phyloP scores from a whole-genome alignment of 805 yeast genomes.

The Nakazawaea wickerhamii region DNA sequence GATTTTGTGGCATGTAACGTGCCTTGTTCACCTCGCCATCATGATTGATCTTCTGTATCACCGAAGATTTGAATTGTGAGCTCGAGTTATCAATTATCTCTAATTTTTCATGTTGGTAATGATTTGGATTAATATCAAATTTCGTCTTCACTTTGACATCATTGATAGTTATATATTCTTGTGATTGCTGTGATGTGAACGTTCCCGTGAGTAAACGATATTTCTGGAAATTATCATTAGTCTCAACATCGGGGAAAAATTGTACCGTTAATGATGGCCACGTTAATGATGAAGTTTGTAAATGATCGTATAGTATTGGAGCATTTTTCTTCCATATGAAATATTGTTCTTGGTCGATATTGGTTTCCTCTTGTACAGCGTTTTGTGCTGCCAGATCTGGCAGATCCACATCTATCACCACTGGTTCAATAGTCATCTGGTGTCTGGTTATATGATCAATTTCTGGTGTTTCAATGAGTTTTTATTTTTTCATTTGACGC shows the following conservation, averaged over 20 bases:
- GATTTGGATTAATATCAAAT: constrained; percentile 22
- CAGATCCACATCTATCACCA: constrained; percentile 4
- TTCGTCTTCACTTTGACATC: constrained; percentile 24
- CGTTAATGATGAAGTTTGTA: constrained; percentile 46
- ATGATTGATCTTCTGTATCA: constrained; percentile 59
- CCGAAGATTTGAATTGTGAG: constrained; percentile 30
- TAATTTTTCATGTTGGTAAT: constrained; percentile 31
- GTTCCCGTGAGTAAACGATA: constrained; percentile 56
- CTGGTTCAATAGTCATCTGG: neutral
- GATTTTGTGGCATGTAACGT: constrained; percentile 78
- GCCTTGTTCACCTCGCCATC: constrained; percentile 70
- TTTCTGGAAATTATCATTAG: constrained; percentile 15
- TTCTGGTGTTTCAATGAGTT: too few relatives aligned
- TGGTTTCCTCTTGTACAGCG: neutral
- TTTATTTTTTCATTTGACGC: too few relatives aligned
- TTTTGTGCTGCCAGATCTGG: neutral
- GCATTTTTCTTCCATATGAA: constrained; percentile 56
- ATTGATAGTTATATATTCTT: constrained; percentile 41
- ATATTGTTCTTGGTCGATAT: constrained; percentile 11
- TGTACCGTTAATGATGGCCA: constrained; percentile 63
- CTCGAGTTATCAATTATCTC: constrained; percentile 26
- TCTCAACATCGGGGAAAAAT: constrained; percentile 54
- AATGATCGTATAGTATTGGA: constrained; percentile 47
- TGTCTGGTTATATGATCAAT: too few relatives aligned
- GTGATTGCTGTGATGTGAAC: constrained; percentile 51